These are phyloP conservation scores for Triglochin maritima DNA, from an alignment of 106 monocot species.

Conservation along the genomic window DNA sequence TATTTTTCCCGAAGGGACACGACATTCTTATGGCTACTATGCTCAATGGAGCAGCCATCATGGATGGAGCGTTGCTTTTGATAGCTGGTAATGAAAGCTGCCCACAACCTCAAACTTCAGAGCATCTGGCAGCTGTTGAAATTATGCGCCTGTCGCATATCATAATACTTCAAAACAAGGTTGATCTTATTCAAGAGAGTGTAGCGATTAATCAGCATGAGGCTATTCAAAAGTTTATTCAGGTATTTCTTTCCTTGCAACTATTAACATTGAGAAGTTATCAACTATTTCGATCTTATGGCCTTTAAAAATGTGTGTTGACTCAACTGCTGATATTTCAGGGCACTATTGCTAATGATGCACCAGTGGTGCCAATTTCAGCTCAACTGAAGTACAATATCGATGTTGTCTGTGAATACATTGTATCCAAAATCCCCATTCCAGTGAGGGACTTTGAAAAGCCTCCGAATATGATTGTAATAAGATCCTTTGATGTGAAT, in stretches of 20 bases:
- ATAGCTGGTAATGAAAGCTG: conserved; percentile 97
- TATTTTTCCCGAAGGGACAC: conserved; percentile 42
- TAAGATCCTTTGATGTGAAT: conserved; percentile 95
- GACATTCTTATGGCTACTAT: conserved; percentile 99
- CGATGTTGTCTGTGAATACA: conserved; percentile 88
- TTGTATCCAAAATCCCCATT: conserved; percentile 85
- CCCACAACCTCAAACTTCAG: conserved; percentile 95
- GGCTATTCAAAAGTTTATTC: conserved; percentile 81
- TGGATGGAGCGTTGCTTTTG: conserved; percentile 93
- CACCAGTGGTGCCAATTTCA: conserved; percentile 91
- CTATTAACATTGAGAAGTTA: too few relatives aligned
- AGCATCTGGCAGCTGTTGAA: conserved; percentile 94
- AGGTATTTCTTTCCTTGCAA: conserved; percentile 20
- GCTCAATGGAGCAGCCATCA: conserved; percentile 98
- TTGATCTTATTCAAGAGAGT: conserved; percentile 96
- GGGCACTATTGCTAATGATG: conserved; percentile 87
- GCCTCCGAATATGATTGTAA: conserved; percentile 93
- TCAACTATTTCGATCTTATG: conserved; percentile 1
- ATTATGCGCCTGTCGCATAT: conserved; percentile 88
- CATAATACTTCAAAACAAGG: conserved; percentile 89
- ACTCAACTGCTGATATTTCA: conserved; percentile 11
- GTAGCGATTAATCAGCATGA: conserved; percentile 91
- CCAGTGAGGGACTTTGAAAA: conserved; percentile 69
- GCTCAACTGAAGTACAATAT: conserved; percentile 94
- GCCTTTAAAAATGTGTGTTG: neutral